phyloP scores from a whole-genome alignment of 495 filamentous ascomycete genomes.

The Hyphodiscus hymeniophilus region DNA sequence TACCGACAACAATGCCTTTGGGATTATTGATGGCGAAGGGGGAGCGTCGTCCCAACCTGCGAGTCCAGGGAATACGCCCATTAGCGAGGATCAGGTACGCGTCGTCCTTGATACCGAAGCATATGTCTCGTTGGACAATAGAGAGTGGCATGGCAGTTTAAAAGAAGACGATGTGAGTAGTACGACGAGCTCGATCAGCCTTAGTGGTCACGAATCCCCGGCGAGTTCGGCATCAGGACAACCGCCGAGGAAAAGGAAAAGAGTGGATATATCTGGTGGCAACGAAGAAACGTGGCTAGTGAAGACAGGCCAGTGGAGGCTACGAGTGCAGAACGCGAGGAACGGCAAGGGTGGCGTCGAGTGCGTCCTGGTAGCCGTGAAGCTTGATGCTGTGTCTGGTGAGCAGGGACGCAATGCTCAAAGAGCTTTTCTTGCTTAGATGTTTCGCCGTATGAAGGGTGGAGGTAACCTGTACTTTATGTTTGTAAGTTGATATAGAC shows the following conservation, averaged over 20 bases:
- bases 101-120: constrained; percentile 62
- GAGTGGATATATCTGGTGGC: constrained; percentile 27
- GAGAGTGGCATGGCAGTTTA: constrained; percentile 22
- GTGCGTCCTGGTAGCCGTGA: constrained; percentile 67
- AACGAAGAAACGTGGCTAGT: constrained; percentile 58
- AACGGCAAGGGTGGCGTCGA: constrained; percentile 48
- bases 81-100: constrained; percentile 64
- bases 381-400: constrained; percentile 65
- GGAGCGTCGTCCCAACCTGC: constrained; percentile 44
- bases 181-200: constrained; percentile 16
- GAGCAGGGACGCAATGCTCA: constrained; percentile 60
- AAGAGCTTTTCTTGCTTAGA: constrained; percentile 51
- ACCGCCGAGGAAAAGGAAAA: constrained; percentile 40
- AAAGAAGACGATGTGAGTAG: constrained; percentile 3
- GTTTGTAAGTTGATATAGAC: no score
- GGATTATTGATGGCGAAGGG: constrained; percentile 58
- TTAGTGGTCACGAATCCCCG: constrained; percentile 5
- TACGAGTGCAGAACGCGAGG: constrained; percentile 47
- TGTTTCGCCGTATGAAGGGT: no score
- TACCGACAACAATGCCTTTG: constrained; percentile 56
- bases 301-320: constrained; percentile 70
- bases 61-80: constrained; percentile 60
- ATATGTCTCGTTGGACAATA: constrained; percentile 64
- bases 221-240: constrained; percentile 7
- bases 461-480: no score